phyloP scores from a whole-genome alignment of 148 eudicot genomes.

The Dianthus caryophyllus region DNA sequence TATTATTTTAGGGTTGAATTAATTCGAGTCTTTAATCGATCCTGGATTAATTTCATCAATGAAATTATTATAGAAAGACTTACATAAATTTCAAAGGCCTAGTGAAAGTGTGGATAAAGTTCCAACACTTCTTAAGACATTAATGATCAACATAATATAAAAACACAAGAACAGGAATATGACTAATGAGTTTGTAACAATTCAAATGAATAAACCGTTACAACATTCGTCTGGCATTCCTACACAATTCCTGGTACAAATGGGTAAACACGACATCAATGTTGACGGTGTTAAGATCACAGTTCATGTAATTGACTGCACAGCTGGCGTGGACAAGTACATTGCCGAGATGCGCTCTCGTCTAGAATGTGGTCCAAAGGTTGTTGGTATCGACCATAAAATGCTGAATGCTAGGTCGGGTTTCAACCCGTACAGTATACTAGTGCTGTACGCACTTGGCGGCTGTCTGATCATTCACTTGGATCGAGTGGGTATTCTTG shows the following conservation, averaged over 20 bases:
- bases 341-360: background rate
- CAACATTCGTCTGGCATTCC: background rate
- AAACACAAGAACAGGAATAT: no score
- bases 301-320: background rate
- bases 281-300: background rate
- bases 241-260: background rate
- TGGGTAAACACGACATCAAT: background rate
- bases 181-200: no score
- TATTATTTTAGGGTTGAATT: no score
- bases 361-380: background rate
- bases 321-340: background rate
- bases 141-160: no score
- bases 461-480: constrained; percentile 11
- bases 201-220: background rate
- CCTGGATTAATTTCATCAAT: no score
- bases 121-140: no score
- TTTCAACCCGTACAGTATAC: background rate
- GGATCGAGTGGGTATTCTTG: background rate
- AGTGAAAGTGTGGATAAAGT: no score
- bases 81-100: no score
- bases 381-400: constrained; percentile 13
- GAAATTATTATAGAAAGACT: no score
- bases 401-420: background rate
- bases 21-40: no score
- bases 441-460: constrained; percentile 2